Base-by-base conservation (phyloP, 345 rosid species). In the Salix brachista region DNA sequence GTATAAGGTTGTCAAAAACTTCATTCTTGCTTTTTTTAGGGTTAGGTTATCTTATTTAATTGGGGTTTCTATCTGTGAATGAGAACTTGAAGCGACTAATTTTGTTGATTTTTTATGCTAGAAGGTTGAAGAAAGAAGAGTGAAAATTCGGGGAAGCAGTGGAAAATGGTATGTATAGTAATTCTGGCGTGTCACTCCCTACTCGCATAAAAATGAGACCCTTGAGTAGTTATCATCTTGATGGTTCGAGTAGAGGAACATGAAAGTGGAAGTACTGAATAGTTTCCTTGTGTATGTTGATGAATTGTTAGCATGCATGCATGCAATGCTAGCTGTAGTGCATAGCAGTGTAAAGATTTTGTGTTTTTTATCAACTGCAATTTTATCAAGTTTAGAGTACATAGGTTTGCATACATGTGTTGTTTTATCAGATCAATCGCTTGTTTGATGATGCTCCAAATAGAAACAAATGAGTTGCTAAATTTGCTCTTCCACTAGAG, bases 1-100 rank as follows among this genome's bases (percentile, higher is more conserved):
- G 66, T 52, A 50, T 52, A 19, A 52, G 85, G 89, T 89, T 23
- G 69, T 42, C 39, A 26, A 10, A 26, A 26, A 34, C 69, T 34
- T 19, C 17, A 14, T 1, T 37, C 30, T 41, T 18, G 19, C 56
- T 44, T 62, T 73, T 41, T 32, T 34, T 52, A 48, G 68, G 58
- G 58, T 52, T 52, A 19, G 58, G 58, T 52, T 52, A 18, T 52
- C n/a, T 52, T 52, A 52, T 19, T 21, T 52, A 52, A 52, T 52
- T 52, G 58, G 58, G 58, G 58, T 52, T 52, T 52, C 19, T 7
- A 18, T 52, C 58, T 52, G 23, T 52, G 58, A 52, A n/a, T 52
- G 21, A 7, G 58, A 52, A 21, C 16, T 16, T 62, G 67, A 26
- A 62, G 13, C 28, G 18, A 16, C 16, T 13, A 8, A n/a, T 25